phyloP scores from a whole-genome alignment of 768 basidiomycete genomes.

The Porpolomopsis calyptriformis region DNA sequence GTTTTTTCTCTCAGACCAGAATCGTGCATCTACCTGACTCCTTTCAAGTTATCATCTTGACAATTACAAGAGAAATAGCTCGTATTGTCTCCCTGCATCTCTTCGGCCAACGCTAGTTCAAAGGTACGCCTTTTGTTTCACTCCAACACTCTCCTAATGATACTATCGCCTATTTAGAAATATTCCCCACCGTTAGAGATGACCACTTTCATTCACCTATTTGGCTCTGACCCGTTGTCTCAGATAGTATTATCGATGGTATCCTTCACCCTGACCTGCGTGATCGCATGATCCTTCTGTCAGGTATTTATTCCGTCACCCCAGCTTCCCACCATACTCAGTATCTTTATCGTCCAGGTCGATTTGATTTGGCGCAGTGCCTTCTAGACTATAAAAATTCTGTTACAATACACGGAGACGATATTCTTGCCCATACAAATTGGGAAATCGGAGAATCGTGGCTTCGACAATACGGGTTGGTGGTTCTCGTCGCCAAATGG shows the following conservation, averaged over 20 bases:
- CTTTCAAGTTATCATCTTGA: conserved; percentile 73
- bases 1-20: conserved; percentile 13
- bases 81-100: conserved; percentile 82
- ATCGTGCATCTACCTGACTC: conserved; percentile 3
- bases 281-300: conserved; percentile 80
- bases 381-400: conserved; percentile 59
- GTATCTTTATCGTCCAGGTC: conserved; percentile 33
- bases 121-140: conserved; percentile 31
- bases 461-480: conserved; percentile 74
- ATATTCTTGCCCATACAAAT: conserved; percentile 78
- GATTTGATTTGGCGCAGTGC: conserved; percentile 73
- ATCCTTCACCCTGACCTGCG: conserved; percentile 84
- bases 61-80: conserved; percentile 76
- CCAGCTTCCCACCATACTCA: neutral
- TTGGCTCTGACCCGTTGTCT: conserved; percentile 6
- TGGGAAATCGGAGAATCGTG: conserved; percentile 87
- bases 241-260: conserved; percentile 86
- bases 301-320: conserved; percentile 40
- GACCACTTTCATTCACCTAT: conserved; percentile 1
- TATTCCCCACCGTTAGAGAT: conserved; percentile 63
- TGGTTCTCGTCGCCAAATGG: conserved; percentile 6
- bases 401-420: conserved; percentile 78
- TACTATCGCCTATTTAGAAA: conserved; percentile 36
- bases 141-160: conserved; percentile 7
- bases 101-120: conserved; percentile 84